Evolutionary conservation across 202 grass and related monocot genomes (phyloP).

Genomic region (Setaria viridis): DNA sequence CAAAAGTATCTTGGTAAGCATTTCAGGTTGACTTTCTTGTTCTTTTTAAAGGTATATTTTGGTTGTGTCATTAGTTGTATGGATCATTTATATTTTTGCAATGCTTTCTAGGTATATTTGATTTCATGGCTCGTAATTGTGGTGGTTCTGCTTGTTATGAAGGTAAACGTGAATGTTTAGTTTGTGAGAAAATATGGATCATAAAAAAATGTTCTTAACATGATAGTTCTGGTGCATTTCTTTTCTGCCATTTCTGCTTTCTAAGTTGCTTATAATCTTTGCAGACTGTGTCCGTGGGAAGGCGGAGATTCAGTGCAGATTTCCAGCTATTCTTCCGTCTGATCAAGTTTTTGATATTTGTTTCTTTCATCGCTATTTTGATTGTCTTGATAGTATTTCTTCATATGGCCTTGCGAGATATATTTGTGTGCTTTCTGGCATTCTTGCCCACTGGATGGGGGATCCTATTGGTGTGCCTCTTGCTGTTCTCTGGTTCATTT

Average conservation of each 20-base stretch:
- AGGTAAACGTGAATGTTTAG: slow-evolving; percentile 56
- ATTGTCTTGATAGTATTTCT: slow-evolving; percentile 72
- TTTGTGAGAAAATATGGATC: slow-evolving; percentile 42
- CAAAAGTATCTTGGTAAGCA: slow-evolving; percentile 82
- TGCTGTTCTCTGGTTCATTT: slow-evolving; percentile 37
- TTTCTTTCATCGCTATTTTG: slow-evolving; percentile 64
- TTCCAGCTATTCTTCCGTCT: slow-evolving; percentile 94
- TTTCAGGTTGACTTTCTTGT: slow-evolving; percentile 13
- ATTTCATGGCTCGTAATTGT: slow-evolving; percentile 83
- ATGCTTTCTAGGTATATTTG: slow-evolving; percentile 81
- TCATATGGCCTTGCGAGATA: slow-evolving; percentile 81
- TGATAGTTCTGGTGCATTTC: slow-evolving; percentile 4
- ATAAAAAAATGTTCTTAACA: not conserved
- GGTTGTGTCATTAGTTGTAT: slow-evolving; percentile 38
- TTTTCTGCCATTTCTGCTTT: slow-evolving; percentile 1
- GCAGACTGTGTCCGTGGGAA: slow-evolving; percentile 81
- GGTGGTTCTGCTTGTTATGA: slow-evolving; percentile 71
- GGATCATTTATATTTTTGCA: slow-evolving; percentile 19
- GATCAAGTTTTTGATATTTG: slow-evolving; percentile 93
- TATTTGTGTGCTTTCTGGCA: slow-evolving; percentile 75
- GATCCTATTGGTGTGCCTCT: slow-evolving; percentile 68
- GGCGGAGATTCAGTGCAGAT: slow-evolving; percentile 72
- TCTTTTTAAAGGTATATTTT: slow-evolving; percentile 36
- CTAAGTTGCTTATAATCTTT: slow-evolving; percentile 40
- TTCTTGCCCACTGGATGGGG: slow-evolving; percentile 94